Evolutionary conservation across 345 rosid genomes (phyloP), one percentile per base, ranked within the genome.

Genomic region (Linum usitatissimum): DNA sequence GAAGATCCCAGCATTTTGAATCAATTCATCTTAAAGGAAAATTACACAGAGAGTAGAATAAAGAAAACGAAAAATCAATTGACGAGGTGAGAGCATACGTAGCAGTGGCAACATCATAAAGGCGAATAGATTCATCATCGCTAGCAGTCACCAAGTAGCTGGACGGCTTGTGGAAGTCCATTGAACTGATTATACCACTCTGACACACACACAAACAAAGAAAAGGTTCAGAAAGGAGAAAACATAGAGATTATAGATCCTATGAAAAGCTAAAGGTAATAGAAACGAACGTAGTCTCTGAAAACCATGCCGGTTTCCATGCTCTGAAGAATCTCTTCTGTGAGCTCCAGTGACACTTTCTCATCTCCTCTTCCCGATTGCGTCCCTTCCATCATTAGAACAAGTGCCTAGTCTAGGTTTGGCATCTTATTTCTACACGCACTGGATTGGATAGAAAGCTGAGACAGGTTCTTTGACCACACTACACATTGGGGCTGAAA

Each of bases 71-170:
- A 45, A 45, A 45, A 45, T 45, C 51, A 7, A 45, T 40, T 10
- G 51, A 45, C 15, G 10, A 12, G 38, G 21, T 9, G 55, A 48
- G n/a, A 7, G 30, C 62, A 42, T 68, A 72, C 76, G 76, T 60
- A 13, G 76, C 76, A 56, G 30, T 56, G 55, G 76, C 18, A 68
- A 72, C 76, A 68, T 72, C 96, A 39, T 84, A 86, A 17, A 89
- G 88, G 61, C 97, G 99, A 66, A 93, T 87, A 4, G 97, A 87
- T 74, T 93, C 99, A 69, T 93, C 99, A 66, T 90, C 97, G 60
- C 99, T 93, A 45, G 97, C 99, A 63, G 96, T 93, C 60, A 93
- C 99, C 79, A 93, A 71, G 73, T 82, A 87, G 69, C 75, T 86
- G 6, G 91, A 84, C 0, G 90, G 67, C 75, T 82, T 90, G 75